Evolutionary conservation across 345 rosid genomes (phyloP), one percentile per base, ranked within the genome.

Genomic region (Schrenkiella parvula): DNA sequence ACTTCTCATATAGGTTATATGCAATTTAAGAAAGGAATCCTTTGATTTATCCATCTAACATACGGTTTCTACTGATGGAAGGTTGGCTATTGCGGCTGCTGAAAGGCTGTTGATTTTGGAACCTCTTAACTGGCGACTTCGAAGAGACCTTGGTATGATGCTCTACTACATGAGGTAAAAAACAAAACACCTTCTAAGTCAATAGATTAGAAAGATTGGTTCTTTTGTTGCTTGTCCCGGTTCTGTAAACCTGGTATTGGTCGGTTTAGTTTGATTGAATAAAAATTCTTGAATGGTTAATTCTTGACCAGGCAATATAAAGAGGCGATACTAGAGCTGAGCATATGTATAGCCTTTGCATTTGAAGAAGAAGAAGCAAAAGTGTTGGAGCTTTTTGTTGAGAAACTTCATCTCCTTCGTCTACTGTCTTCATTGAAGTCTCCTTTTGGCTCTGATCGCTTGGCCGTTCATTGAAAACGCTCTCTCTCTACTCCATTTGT

Each of bases 131-230:
- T 88, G 95, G 98, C 74, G 82, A 23, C 79, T 89, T 75, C 87
- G 96, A 75, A 84, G 95, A 82, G 96, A 92, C 75, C 89, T 86
- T 32, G 98, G 98, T 41, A 84, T 92, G 96, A 92, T 92, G 98
- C 61, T 84, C 80, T 92, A 92, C 82, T 89, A 81, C 78, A 82
- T 32, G 17, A 89, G 88, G 98, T 88, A 80, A 38, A n/a, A 19
- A 47, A 47, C 12, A 19, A 7, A 28, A 56, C 26, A 32, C 14
- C 7, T 8, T 8, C 23, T 8, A 53, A 53, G 37, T 15, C 14
- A 29, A 46, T 54, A 26, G 35, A 52, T 25, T 29, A 52, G 39
- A 35, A 14, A 8, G 14, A 34, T 3, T 41, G n/a, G 10, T 44
- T 29, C 6, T 18, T 62, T 4, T 43, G 72, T 42, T 68, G 34